Conservation (phyloP, 1,284 basidiomycete genomes). For the Marasmius oreades region DNA sequence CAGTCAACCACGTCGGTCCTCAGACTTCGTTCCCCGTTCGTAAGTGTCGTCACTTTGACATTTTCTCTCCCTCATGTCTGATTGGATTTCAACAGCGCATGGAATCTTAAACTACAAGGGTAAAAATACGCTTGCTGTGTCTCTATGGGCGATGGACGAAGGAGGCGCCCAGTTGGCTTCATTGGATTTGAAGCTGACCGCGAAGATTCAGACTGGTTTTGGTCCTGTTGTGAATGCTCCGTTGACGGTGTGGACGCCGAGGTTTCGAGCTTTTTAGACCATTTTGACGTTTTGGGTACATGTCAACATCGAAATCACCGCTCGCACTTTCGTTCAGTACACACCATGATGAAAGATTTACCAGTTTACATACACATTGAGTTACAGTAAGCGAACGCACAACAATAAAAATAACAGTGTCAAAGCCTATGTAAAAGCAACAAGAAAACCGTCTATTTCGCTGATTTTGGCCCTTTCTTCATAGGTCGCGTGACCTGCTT, state of each 20-base stretch:
- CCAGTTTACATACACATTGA: too few relatives aligned
- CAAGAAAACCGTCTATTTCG: too few relatives aligned
- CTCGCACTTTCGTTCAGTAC: too few relatives aligned
- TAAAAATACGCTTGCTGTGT: constrained; percentile 42
- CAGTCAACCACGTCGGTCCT: constrained; percentile 40
- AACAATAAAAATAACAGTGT: too few relatives aligned
- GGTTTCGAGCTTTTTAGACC: too few relatives aligned
- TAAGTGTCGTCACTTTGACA: constrained; percentile 22
- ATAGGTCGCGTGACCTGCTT: too few relatives aligned
- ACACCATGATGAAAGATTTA: too few relatives aligned
- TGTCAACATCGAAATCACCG: too few relatives aligned
- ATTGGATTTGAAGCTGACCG: constrained; percentile 32
- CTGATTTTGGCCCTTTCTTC: too few relatives aligned
- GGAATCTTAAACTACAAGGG: constrained; percentile 50
- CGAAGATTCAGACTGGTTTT: constrained; percentile 34
- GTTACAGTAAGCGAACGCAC: too few relatives aligned
- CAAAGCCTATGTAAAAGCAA: too few relatives aligned
- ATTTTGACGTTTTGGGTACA: too few relatives aligned
- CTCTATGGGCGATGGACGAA: constrained; percentile 39
- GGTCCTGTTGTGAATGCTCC: constrained; percentile 34
- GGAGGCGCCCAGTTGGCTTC: constrained; percentile 37
- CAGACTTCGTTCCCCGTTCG: constrained; percentile 38
- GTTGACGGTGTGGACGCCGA: constrained; percentile 31
- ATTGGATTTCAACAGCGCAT: constrained; percentile 31
- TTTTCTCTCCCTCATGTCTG: neutral